These are phyloP conservation scores for Sugiyamaella smithiae DNA, from an alignment of 805 yeast species.

Conservation along the genomic window DNA sequence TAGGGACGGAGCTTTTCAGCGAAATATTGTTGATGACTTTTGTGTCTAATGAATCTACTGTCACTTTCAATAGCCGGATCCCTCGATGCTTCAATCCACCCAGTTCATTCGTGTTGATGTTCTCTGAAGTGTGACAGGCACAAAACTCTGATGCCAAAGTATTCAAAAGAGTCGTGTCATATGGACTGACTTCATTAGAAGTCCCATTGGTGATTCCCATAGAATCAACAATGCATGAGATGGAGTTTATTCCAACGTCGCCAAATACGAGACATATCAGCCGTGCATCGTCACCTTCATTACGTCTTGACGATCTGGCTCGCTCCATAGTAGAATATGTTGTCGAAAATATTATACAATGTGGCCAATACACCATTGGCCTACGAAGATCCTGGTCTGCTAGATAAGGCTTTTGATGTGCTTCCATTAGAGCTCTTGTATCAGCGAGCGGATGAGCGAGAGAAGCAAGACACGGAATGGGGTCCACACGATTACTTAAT, in stretches of 20 bases:
- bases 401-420: conserved; percentile 58
- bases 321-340: no score
- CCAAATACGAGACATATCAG: no score
- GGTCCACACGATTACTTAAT: conserved; percentile 59
- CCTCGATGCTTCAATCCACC: not conserved
- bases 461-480: conserved; percentile 30
- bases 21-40: not conserved
- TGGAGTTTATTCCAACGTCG: no score
- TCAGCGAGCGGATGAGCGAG: conserved; percentile 55
- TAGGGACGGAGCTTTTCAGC: not conserved
- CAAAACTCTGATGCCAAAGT: not conserved
- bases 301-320: no score
- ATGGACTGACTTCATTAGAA: no score
- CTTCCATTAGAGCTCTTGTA: conserved; percentile 61
- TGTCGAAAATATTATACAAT: conserved; percentile 12
- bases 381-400: conserved; percentile 45
- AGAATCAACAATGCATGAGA: no score
- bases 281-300: no score
- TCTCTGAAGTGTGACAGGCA: not conserved
- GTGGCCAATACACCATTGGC: conserved; percentile 27
- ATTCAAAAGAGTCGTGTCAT: no score
- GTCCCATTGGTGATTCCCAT: no score
- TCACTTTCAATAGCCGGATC: not conserved
- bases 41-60: not conserved
- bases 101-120: not conserved